Evolutionary conservation across 176 grass and related monocot genomes (phyloP), one percentile per base, ranked within the genome.

Genomic region (Calamus simplicifolius): DNA sequence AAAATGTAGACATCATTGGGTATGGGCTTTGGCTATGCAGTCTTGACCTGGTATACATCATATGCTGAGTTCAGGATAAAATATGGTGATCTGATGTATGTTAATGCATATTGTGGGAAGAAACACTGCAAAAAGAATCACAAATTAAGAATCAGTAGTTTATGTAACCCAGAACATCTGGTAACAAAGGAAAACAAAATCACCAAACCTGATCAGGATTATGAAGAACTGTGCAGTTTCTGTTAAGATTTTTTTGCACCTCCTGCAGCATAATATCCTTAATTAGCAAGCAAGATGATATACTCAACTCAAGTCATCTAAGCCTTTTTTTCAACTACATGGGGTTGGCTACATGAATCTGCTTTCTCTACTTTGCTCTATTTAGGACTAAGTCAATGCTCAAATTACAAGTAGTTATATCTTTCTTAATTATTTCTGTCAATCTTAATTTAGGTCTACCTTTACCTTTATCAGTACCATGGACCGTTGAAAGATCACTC

Each of bases 11-110:
- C 8, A 43, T 43, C 2, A 1, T 43, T 43, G 35, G 8, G 35
- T 10, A 43, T 43, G 1, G 10, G 35, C 35, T 43, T 43, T 43
- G 35, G 35, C n/a, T 38, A 5, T 51, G 6, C 48, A 3, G 16
- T 25, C 18, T 31, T 77, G 69, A 86, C 90, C 76, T 89, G 90
- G 73, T 86, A 95, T 13, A 77, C 57, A 50, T 95, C 89, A 19
- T 89, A 95, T 5, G 90, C 90, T 52, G 90, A 86, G 71, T 95
- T 95, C 52, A 95, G 69, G 54, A 95, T 85, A 54, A 95, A 95
- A 69, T 85, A 95, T 5, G 85, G 90, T n/a, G 58, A 69, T 68
- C 21, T 61, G 26, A 89, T 80, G 71, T 81, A 58, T 50, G 52
- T 19, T 63, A 89, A 56, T 56, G 51, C 48, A 21, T 83, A 75